These are phyloP conservation scores for Paxillus ammoniavirescens DNA, from an alignment of 768 basidiomycete species.

Conservation along the genomic window DNA sequence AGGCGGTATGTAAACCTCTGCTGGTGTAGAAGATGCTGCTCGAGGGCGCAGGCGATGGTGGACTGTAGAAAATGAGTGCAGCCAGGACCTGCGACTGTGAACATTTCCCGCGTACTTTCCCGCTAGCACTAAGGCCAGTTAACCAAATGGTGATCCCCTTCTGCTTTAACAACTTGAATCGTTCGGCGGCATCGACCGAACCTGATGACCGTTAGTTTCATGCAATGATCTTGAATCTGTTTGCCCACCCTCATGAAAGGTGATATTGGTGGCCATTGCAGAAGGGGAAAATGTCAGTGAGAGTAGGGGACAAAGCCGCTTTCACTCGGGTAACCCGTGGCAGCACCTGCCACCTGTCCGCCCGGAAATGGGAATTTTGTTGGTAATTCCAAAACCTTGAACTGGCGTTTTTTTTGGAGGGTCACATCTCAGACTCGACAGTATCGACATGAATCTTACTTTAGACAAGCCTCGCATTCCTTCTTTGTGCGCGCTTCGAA, in stretches of 20 bases:
- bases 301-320: background rate
- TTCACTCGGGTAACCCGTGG: too few species aligned
- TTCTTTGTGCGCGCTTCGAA: too few species aligned
- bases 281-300: background rate
- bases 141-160: constrained; percentile 94
- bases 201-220: constrained; percentile 42
- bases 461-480: too few species aligned
- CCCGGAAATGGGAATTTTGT: too few species aligned
- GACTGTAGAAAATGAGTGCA: constrained; percentile 51
- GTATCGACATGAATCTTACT: too few species aligned
- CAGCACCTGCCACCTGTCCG: too few species aligned
- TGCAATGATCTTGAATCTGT: background rate
- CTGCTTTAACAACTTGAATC: constrained; percentile 66
- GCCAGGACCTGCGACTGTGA: background rate
- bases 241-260: constrained; percentile 63
- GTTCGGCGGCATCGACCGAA: constrained; percentile 68
- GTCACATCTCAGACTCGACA: too few species aligned
- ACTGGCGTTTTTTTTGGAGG: too few species aligned
- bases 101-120: constrained; percentile 60
- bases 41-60: constrained; percentile 94
- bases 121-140: constrained; percentile 93
- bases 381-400: too few species aligned
- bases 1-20: constrained; percentile 87
- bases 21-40: constrained; percentile 89
- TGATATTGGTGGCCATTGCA: constrained; percentile 49